These are phyloP conservation scores for Cercospora sesami DNA, from an alignment of 2,329 filamentous ascomycete genomes.

Conservation along the genomic window DNA sequence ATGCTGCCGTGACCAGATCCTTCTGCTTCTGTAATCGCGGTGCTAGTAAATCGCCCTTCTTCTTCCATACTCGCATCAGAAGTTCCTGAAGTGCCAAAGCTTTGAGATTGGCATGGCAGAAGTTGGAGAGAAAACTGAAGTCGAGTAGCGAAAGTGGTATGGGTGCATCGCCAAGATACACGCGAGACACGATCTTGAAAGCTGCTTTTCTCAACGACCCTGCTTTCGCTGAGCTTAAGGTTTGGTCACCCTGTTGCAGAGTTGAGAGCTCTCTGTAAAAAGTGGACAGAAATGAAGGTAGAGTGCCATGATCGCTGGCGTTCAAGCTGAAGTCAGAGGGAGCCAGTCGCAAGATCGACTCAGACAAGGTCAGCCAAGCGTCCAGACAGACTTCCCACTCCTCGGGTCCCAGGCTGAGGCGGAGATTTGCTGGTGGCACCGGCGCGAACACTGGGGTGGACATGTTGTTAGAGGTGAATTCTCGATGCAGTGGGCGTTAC, in stretches of 20 bases:
- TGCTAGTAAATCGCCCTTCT: constrained; percentile 54
- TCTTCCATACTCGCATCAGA: constrained; percentile 55
- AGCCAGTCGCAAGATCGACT: constrained; percentile 63
- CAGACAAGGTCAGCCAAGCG: constrained; percentile 70
- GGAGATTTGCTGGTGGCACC: constrained; percentile 70
- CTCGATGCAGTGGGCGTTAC: not conserved
- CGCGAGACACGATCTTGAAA: constrained; percentile 59
- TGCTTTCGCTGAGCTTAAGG: constrained; percentile 40
- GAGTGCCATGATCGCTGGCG: constrained; percentile 58
- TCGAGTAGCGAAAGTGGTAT: constrained; percentile 50
- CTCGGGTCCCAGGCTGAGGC: constrained; percentile 62
- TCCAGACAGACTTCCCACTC: constrained; percentile 79
- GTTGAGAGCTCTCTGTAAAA: constrained; percentile 60
- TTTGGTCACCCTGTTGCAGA: constrained; percentile 23
- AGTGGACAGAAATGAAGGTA: constrained; percentile 64
- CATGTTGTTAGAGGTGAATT: constrained; percentile 33
- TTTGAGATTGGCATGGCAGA: constrained; percentile 67
- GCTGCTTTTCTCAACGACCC: constrained; percentile 60
- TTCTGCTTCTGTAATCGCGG: constrained; percentile 61
- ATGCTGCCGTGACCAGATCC: constrained; percentile 59
- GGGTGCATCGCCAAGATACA: constrained; percentile 38
- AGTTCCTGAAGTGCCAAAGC: constrained; percentile 56
- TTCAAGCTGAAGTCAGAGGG: constrained; percentile 55
- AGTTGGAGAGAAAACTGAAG: constrained; percentile 68
- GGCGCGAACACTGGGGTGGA: constrained; percentile 71